phyloP scores from a whole-genome alignment of 2,329 filamentous ascomycete species.

The Mycosphaerella arachidis region DNA sequence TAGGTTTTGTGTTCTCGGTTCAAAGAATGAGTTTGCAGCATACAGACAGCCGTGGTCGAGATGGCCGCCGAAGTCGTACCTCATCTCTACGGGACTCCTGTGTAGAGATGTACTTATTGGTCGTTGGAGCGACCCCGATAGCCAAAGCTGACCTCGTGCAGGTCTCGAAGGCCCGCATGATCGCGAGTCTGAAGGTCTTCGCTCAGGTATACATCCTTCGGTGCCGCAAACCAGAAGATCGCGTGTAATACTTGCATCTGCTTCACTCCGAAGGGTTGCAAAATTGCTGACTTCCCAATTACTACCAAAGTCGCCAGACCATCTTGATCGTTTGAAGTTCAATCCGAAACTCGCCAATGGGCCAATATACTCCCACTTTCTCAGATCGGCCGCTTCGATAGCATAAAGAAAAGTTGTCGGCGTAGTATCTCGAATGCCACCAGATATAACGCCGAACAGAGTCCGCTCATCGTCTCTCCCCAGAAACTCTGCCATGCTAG shows the following conservation, averaged over 20 bases:
- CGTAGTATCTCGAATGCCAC: constrained; percentile 40
- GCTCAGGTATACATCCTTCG: constrained; percentile 38
- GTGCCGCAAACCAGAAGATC: constrained; percentile 46
- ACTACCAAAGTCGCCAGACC: constrained; percentile 48
- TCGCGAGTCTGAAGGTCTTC: constrained; percentile 12
- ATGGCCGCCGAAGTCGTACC: constrained; percentile 41
- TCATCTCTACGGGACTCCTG: constrained; percentile 23
- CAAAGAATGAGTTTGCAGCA: constrained; percentile 48
- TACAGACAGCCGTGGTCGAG: constrained; percentile 49
- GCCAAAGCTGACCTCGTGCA: constrained; percentile 41
- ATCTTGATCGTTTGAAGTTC: constrained; percentile 39
- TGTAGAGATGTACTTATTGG: background rate
- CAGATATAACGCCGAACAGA: constrained; percentile 48
- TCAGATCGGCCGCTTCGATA: constrained; percentile 38
- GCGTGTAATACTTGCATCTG: constrained; percentile 24
- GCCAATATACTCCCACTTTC: constrained; percentile 45
- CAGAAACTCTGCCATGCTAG: constrained; percentile 22
- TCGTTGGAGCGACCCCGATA: constrained; percentile 35
- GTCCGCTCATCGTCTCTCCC: constrained; percentile 14
- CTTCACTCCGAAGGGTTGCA: constrained; percentile 37
- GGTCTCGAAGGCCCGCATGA: constrained; percentile 25
- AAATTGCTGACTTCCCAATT: constrained; percentile 53
- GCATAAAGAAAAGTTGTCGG: constrained; percentile 48
- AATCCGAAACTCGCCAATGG: constrained; percentile 40
- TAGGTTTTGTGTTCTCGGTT: constrained; percentile 39